These are phyloP conservation scores for Maudiozyma turicensis DNA, from an alignment of 805 yeast genomes.

Conservation along the genomic window DNA sequence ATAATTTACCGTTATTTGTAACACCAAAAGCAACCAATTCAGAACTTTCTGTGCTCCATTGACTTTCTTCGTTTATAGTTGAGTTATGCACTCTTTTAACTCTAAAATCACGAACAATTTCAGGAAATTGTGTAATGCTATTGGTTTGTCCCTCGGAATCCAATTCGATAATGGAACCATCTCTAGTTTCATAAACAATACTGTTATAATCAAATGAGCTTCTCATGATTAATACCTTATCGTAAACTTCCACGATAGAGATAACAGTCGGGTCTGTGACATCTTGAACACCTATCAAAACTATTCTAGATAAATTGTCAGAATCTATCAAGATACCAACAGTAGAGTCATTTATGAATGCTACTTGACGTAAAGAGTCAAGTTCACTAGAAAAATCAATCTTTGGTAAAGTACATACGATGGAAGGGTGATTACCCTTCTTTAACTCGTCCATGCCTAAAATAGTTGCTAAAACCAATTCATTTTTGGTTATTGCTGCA, in stretches of 20 bases:
- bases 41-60: conserved; percentile 23
- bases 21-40: conserved; percentile 55
- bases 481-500: conserved; percentile 47
- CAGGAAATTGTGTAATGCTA: conserved; percentile 50
- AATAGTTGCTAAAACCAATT: conserved; percentile 38
- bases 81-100: conserved; percentile 30
- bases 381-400: conserved; percentile 30
- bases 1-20: conserved; percentile 65
- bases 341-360: conserved; percentile 41
- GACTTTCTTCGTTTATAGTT: conserved; percentile 15
- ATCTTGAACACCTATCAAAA: conserved; percentile 40
- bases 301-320: conserved; percentile 39
- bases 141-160: conserved; percentile 25
- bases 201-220: conserved; percentile 42
- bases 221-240: conserved; percentile 48
- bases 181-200: conserved; percentile 51
- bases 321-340: conserved; percentile 56
- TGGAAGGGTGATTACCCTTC: conserved; percentile 39
- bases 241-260: conserved; percentile 35
- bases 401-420: conserved; percentile 26
- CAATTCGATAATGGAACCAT: conserved; percentile 46
- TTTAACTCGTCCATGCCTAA: conserved; percentile 36
- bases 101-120: conserved; percentile 54
- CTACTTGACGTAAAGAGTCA: conserved; percentile 54
- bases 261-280: conserved; percentile 33